These are phyloP conservation scores for Skeletonema marinoi DNA, from an alignment of 108 stramenopile genomes.

Conservation along the genomic window DNA sequence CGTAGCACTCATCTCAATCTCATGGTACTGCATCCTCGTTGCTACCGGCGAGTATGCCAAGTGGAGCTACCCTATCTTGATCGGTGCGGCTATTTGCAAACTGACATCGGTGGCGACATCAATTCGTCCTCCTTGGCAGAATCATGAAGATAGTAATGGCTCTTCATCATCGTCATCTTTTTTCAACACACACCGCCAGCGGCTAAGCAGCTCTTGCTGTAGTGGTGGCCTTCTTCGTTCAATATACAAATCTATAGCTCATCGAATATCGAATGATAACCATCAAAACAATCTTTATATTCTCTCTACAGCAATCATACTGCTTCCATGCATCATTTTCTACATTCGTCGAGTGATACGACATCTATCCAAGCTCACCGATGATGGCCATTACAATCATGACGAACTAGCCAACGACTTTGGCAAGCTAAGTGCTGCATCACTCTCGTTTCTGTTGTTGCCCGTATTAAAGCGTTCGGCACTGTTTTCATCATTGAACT, in stretches of 20 bases:
- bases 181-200: not conserved
- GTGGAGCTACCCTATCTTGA: conserved; percentile 4
- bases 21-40: not conserved
- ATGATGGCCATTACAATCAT: not conserved
- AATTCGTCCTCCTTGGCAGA: not conserved
- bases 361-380: not conserved
- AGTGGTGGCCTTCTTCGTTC: not conserved
- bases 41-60: conserved; percentile 3
- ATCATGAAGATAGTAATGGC: not conserved
- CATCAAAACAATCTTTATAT: not conserved
- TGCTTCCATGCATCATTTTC: not conserved
- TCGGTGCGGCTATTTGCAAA: not conserved
- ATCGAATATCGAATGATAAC: not conserved
- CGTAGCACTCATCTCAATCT: not conserved
- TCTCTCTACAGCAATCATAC: not conserved
- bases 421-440: conserved; percentile 18
- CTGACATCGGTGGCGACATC: not conserved
- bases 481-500: not conserved
- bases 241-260: not conserved
- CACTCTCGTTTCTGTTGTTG: conserved; percentile 10
- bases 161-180: not conserved
- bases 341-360: not conserved
- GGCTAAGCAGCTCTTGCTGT: not conserved
- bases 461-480: conserved; percentile 3
- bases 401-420: conserved; percentile 21